phyloP scores from a whole-genome alignment of 768 basidiomycete genomes.

The Mycena galericulata region DNA sequence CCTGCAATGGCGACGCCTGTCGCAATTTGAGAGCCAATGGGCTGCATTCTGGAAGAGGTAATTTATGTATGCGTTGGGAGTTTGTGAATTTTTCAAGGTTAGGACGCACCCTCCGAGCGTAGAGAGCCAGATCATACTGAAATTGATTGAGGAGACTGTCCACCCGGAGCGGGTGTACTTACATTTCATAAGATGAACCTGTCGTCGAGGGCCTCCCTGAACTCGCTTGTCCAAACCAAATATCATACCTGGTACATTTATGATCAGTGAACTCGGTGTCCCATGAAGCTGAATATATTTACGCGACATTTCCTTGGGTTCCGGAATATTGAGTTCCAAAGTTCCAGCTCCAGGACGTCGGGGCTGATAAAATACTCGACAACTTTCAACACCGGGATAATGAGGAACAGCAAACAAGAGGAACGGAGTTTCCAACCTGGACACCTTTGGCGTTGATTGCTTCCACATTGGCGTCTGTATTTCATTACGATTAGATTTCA shows the following conservation, averaged over 20 bases:
- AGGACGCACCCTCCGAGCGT: conserved; percentile 59
- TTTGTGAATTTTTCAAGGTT: conserved; percentile 21
- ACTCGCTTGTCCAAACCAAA: conserved; percentile 61
- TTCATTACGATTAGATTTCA: not conserved
- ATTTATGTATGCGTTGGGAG: not conserved
- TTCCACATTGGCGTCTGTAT: conserved; percentile 62
- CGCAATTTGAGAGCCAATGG: conserved; percentile 61
- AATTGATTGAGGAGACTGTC: not conserved
- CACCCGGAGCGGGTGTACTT: conserved; percentile 28
- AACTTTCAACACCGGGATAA: conserved; percentile 45
- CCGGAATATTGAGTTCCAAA: conserved; percentile 57
- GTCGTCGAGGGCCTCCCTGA: conserved; percentile 59
- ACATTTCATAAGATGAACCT: conserved; percentile 67
- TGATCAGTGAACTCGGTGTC: not conserved
- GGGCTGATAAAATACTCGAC: conserved; percentile 54
- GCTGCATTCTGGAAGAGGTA: conserved; percentile 57
- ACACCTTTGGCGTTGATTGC: conserved; percentile 62
- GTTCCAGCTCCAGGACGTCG: conserved; percentile 64
- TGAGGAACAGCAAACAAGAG: not conserved
- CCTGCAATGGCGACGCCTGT: conserved; percentile 58
- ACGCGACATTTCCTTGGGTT: conserved; percentile 68
- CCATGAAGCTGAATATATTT: conserved; percentile 25
- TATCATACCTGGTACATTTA: conserved; percentile 55
- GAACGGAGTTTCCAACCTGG: conserved; percentile 44
- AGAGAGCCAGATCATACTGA: conserved; percentile 72